Evolutionary conservation across 2,329 filamentous ascomycete genomes (phyloP), one percentile per base, ranked within the genome.

Genomic region (Neoscytalidium dimidiatum): DNA sequence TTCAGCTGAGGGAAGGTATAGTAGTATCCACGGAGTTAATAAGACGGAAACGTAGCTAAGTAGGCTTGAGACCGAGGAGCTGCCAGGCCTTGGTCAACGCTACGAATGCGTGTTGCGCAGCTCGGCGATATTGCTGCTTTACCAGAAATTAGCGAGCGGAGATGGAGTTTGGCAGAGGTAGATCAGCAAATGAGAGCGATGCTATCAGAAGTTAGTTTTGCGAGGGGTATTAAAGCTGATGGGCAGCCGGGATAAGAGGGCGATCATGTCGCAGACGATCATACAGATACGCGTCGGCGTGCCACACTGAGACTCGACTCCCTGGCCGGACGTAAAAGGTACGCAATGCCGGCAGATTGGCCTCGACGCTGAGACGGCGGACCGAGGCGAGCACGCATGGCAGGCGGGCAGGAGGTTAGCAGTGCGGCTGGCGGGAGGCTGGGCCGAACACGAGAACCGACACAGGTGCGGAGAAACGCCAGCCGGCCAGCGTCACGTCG

Each of bases 241-340:
- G 38, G 17, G 53, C 23, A 29, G 53, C 28, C n/a, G 9, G 56
- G 56, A 33, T 31, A 13, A n/a, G 11, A 4, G n/a, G 56, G 56
- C 41, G 56, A 31, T 31, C 56, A 60, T 21, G 28, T n/a, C 56
- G 41, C 56, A 17, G 56, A 8, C 56, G 56, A 60, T 60, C 56
- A 35, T 21, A 46, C 56, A n/a, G 11, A 52, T 52, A 52, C 49
- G 49, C 49, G 28, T 35, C 49, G 14, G 28, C 17, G 21, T 3
- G 53, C 35, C 53, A 29, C 17, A 21, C 38, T 8, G 56, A 31
- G 53, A 58, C 35, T 41, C 33, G 33, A 19, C 49, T 33, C 46
- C 13, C 13, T 7, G 8, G 46, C 23, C 46, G 23, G 26, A n/a
- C 43, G n/a, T n/a, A 11, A 13, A 19, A 9, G 21, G 23, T 28